Conservation (phyloP, 2,329 filamentous ascomycete species). For the Rhinocladiella similis region DNA sequence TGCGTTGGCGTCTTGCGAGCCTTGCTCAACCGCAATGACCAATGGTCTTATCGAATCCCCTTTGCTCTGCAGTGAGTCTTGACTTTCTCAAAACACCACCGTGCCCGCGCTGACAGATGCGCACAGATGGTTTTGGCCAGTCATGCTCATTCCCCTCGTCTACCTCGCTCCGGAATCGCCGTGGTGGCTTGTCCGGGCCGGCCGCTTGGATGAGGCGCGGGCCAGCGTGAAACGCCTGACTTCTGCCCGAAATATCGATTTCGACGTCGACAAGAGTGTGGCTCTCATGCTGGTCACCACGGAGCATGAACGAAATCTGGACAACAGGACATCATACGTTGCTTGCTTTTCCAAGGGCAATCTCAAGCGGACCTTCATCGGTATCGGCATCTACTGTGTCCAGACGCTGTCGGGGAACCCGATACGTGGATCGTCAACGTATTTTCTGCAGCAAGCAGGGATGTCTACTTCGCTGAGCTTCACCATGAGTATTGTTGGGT, state of each 20-base stretch:
- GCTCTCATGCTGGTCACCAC: slow-evolving; percentile 42
- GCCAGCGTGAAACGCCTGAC: slow-evolving; percentile 33
- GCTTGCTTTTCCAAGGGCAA: slow-evolving; percentile 35
- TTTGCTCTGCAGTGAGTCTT: slow-evolving; percentile 39
- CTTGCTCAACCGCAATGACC: slow-evolving; percentile 5
- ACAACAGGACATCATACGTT: slow-evolving; percentile 28
- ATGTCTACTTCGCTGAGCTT: slow-evolving; percentile 37
- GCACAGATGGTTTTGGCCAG: slow-evolving; percentile 45
- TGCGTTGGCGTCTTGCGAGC: slow-evolving; percentile 32
- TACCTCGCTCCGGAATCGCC: slow-evolving; percentile 41
- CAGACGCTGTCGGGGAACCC: slow-evolving; percentile 35
- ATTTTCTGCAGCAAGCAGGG: slow-evolving; percentile 51
- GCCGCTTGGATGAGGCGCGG: slow-evolving; percentile 35
- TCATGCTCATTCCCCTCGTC: slow-evolving; percentile 44
- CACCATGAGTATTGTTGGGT: slow-evolving; percentile 37
- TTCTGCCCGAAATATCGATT: slow-evolving; percentile 17
- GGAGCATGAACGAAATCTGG: slow-evolving; percentile 30
- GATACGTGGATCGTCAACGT: slow-evolving; percentile 37
- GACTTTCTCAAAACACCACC: no score
- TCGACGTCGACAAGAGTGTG: slow-evolving; percentile 33
- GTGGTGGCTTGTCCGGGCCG: slow-evolving; percentile 40
- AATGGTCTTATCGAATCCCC: slow-evolving; percentile 24
- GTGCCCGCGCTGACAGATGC: no score
- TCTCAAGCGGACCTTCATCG: slow-evolving; percentile 43
- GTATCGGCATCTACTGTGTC: slow-evolving; percentile 37